A percentile compares a stretch with the other conserved stretches of the same genome.
These are phyloP conservation scores for Aspergillus quadrilineatus DNA, from an alignment of 2,329 filamentous ascomycete genomes.

Conservation along the genomic window DNA sequence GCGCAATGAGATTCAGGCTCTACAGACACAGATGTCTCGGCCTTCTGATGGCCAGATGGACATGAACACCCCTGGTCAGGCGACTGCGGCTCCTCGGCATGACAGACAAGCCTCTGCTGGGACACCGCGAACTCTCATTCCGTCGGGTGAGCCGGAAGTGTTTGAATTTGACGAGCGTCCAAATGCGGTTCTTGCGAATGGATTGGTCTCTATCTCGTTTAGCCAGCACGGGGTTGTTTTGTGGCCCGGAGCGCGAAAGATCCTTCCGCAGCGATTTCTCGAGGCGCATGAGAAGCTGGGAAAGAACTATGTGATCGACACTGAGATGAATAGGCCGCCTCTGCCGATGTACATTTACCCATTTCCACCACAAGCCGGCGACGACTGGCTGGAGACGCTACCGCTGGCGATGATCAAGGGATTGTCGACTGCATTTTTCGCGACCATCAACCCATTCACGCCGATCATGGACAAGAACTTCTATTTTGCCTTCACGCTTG, in stretches of 20 bases:
- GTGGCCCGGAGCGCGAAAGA: constrained; percentile 49
- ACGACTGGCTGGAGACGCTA: constrained; percentile 49
- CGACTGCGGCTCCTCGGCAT: constrained; percentile 11
- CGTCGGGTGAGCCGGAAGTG: constrained; percentile 28
- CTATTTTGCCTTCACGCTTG: constrained; percentile 53
- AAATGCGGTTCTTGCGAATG: constrained; percentile 31
- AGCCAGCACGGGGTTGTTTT: constrained; percentile 52
- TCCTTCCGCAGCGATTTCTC: constrained; percentile 46
- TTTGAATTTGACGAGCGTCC: constrained; percentile 32
- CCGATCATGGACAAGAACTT: constrained; percentile 54
- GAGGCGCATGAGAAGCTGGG: constrained; percentile 40
- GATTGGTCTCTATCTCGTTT: constrained; percentile 47
- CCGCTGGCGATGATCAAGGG: constrained; percentile 52
- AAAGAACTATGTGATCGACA: constrained; percentile 51
- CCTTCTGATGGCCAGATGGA: constrained; percentile 18
- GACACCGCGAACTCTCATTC: constrained; percentile 28
- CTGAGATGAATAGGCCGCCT: constrained; percentile 49
- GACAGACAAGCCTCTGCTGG: constrained; percentile 11
- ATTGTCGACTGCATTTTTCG: constrained; percentile 55
- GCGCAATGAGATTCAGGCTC: constrained; percentile 31
- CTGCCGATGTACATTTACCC: constrained; percentile 44
- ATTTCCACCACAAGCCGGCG: constrained; percentile 35
- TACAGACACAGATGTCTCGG: constrained; percentile 30
- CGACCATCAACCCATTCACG: constrained; percentile 55
- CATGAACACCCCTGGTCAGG: constrained; percentile 19